Conservation (phyloP, 495 filamentous ascomycete genomes). For the Aspergillus asperescens region DNA sequence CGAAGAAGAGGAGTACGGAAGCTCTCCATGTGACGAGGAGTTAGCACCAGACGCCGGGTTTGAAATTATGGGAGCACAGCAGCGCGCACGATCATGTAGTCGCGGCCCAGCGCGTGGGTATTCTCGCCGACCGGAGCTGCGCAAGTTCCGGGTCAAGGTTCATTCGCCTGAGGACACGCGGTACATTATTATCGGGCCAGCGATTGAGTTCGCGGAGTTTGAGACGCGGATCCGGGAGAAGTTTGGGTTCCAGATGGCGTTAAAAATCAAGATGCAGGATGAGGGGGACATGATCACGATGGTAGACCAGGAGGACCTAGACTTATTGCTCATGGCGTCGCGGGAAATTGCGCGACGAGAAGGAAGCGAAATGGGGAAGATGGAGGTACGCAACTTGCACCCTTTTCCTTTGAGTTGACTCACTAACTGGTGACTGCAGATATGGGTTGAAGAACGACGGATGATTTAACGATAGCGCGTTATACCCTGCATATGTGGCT, state of each 20-base stretch:
- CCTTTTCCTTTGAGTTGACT: not conserved
- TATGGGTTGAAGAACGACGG: slow-evolving; percentile 59
- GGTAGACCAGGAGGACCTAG: slow-evolving; percentile 93
- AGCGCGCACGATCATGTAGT: slow-evolving; percentile 28
- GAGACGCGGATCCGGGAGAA: slow-evolving; percentile 75
- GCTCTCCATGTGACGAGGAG: slow-evolving; percentile 60
- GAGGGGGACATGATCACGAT: slow-evolving; percentile 92
- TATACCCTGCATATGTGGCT: slow-evolving; percentile 19
- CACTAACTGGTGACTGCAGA: slow-evolving; percentile 36
- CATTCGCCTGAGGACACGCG: slow-evolving; percentile 83
- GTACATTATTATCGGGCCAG: slow-evolving; percentile 79
- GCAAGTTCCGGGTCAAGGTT: slow-evolving; percentile 80
- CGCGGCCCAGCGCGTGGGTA: slow-evolving; percentile 27
- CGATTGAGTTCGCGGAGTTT: slow-evolving; percentile 69
- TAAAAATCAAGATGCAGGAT: slow-evolving; percentile 84
- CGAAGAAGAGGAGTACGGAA: slow-evolving; percentile 65
- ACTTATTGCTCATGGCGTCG: slow-evolving; percentile 67
- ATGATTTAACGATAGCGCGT: slow-evolving; percentile 25
- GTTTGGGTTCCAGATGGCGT: slow-evolving; percentile 62
- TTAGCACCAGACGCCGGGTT: slow-evolving; percentile 65
- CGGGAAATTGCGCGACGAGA: slow-evolving; percentile 66
- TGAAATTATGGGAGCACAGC: slow-evolving; percentile 61
- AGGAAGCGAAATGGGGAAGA: slow-evolving; percentile 79
- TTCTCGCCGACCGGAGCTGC: slow-evolving; percentile 38
- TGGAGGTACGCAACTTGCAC: slow-evolving; percentile 68